A percentile compares a stretch with the other conserved stretches of the same genome.
Evolutionary conservation across 2,329 filamentous ascomycete species (phyloP).

Genomic region (Fusarium temperatum): DNA sequence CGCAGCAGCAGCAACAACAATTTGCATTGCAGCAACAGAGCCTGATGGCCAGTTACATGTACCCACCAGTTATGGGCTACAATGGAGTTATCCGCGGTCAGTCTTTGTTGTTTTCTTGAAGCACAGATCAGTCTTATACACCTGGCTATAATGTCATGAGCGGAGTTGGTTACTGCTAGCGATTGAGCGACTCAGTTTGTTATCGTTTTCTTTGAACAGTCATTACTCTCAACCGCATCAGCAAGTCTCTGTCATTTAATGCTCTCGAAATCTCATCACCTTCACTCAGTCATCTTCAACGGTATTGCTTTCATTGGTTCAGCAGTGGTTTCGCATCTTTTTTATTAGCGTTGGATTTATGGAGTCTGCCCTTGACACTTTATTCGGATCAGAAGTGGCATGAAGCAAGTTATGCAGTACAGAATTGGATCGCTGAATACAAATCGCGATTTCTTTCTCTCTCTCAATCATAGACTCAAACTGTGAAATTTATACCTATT

Average conservation of each 20-base stretch:
- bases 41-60: neutral
- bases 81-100: neutral
- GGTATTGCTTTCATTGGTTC: neutral
- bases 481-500: rapidly evolving
- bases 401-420: neutral
- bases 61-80: neutral
- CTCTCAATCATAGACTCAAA: neutral
- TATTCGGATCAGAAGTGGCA: neutral
- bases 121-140: neutral
- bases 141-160: neutral
- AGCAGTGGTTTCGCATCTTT: neutral
- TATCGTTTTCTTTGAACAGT: neutral
- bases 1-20: neutral
- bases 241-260: neutral
- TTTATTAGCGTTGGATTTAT: neutral
- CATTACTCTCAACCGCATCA: neutral
- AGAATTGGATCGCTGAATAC: too few species aligned
- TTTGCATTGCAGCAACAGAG: neutral
- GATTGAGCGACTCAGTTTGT: neutral
- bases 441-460: neutral
- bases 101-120: neutral
- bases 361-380: neutral
- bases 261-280: neutral
- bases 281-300: neutral
- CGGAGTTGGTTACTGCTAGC: neutral